A percentile compares a stretch with the other conserved stretches of the same genome.
These are phyloP conservation scores for Phialophora expanda DNA, from an alignment of 2,329 filamentous ascomycete genomes.

Conservation along the genomic window DNA sequence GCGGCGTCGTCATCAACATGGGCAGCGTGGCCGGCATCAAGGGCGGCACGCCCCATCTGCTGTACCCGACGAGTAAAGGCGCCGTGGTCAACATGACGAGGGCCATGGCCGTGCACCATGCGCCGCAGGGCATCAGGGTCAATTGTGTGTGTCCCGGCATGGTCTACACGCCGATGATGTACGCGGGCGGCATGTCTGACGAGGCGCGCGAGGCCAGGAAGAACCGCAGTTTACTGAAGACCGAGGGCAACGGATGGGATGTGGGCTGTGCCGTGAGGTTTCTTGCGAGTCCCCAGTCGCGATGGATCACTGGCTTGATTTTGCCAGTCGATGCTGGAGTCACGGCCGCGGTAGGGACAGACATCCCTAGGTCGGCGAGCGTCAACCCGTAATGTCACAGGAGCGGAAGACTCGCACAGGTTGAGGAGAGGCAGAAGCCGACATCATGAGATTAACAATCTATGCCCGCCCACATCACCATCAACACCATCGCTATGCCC, in stretches of 20 bases:
- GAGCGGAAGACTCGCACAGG: not conserved
- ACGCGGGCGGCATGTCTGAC: conserved; percentile 59
- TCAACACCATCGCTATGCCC: conserved; percentile 10
- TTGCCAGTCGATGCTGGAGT: conserved; percentile 57
- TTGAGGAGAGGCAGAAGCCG: not conserved
- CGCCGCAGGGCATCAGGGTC: conserved; percentile 56
- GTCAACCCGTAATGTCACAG: conserved; percentile 40
- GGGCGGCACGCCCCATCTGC: conserved; percentile 59
- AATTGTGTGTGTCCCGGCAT: conserved; percentile 63
- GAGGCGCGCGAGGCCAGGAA: conserved; percentile 56
- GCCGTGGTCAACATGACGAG: conserved; percentile 62
- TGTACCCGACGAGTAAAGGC: conserved; percentile 61
- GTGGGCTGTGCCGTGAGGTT: conserved; percentile 58
- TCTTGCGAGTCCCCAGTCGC: conserved; percentile 58
- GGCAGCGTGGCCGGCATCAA: conserved; percentile 64
- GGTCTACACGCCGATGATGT: conserved; percentile 61
- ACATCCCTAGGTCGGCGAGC: conserved; percentile 48
- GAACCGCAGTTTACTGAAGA: conserved; percentile 58
- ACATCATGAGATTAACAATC: not conserved
- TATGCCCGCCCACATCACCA: not conserved
- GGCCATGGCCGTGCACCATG: conserved; percentile 63
- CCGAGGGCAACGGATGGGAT: conserved; percentile 62
- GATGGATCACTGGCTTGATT: conserved; percentile 59
- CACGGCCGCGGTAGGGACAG: conserved; percentile 52
- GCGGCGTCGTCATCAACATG: conserved; percentile 66